Percentiles rank a stretch among this genome's conserved stretches.
phyloP scores from a whole-genome alignment of 2,329 filamentous ascomycete genomes.

The Mollisiaceae sp. region DNA sequence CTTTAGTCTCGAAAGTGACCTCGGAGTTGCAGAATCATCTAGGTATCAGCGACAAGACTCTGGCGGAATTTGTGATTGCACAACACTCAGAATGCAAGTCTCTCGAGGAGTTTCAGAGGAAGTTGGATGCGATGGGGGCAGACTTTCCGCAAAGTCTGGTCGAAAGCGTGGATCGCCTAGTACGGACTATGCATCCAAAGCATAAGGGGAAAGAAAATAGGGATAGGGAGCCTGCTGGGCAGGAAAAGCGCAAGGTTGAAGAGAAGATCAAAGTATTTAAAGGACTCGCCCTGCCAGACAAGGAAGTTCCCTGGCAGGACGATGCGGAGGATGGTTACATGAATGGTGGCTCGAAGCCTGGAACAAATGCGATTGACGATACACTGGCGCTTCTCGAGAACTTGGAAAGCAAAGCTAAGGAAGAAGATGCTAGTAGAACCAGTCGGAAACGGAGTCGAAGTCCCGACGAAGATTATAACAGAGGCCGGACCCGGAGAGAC shows the following conservation, averaged over 20 bases:
- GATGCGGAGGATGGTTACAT: conserved; percentile 47
- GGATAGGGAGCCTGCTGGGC: conserved; percentile 46
- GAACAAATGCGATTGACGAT: conserved; percentile 80
- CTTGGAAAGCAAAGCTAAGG: conserved; percentile 69
- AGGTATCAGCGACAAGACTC: conserved; percentile 88
- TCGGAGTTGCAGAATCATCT: conserved; percentile 94
- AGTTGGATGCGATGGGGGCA: conserved; percentile 76
- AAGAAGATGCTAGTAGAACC: conserved; percentile 42
- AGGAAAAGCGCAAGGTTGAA: conserved; percentile 55
- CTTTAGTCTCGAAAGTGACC: conserved; percentile 92
- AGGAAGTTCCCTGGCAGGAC: conserved; percentile 60
- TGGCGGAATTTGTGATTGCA: conserved; percentile 95
- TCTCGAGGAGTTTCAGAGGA: conserved; percentile 75
- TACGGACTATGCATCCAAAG: conserved; percentile 88
- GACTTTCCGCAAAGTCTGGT: conserved; percentile 85
- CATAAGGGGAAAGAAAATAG: conserved; percentile 65
- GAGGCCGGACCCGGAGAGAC: conserved; percentile 45
- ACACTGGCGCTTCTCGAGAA: conserved; percentile 91
- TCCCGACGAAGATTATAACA: conserved; percentile 48
- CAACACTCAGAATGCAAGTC: conserved; percentile 78
- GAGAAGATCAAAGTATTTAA: conserved; percentile 89
- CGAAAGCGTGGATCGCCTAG: conserved; percentile 88
- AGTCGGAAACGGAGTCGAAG: conserved; percentile 60
- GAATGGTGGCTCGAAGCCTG: conserved; percentile 45
- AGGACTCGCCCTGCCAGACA: conserved; percentile 86